phyloP scores from a whole-genome alignment of 1,139 yeast genomes.

The Pneumocystis murina region DNA sequence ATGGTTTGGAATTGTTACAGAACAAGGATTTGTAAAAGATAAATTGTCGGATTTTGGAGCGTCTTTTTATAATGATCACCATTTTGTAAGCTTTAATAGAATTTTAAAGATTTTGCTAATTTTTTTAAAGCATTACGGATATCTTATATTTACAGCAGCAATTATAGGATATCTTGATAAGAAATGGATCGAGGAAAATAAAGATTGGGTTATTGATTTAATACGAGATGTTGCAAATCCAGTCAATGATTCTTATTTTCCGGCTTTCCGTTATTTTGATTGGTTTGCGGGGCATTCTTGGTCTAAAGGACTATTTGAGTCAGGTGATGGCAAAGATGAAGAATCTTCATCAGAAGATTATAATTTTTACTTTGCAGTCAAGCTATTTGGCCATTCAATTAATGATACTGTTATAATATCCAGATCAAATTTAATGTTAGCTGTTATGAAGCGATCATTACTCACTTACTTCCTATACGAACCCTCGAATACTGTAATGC shows the following conservation, averaged over 20 bases:
- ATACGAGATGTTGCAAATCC: slow-evolving; percentile 72
- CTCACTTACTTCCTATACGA: slow-evolving; percentile 45
- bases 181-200: slow-evolving; percentile 43
- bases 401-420: slow-evolving; percentile 63
- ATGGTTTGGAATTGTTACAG: slow-evolving; percentile 54
- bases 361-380: slow-evolving; percentile 68
- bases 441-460: slow-evolving; percentile 48
- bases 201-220: slow-evolving; percentile 49
- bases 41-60: slow-evolving; percentile 47
- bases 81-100: background rate
- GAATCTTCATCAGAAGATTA: slow-evolving; percentile 54
- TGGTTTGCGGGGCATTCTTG: slow-evolving; percentile 77
- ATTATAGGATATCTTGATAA: slow-evolving; percentile 51
- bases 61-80: slow-evolving; percentile 48
- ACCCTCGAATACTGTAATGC: slow-evolving; percentile 46
- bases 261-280: slow-evolving; percentile 62
- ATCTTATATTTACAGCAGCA: slow-evolving; percentile 65
- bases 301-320: slow-evolving; percentile 60
- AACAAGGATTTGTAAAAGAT: slow-evolving; percentile 33
- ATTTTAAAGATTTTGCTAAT: background rate
- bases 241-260: slow-evolving; percentile 46
- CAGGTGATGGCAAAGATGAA: slow-evolving; percentile 66
- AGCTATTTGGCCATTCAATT: slow-evolving; percentile 59
- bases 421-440: slow-evolving; percentile 63
- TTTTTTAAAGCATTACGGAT: slow-evolving; percentile 73